A percentile compares a stretch with the other conserved stretches of the same genome.
These are phyloP conservation scores for Phytophthora megakarya DNA, from an alignment of 352 stramenopile species.

Conservation along the genomic window DNA sequence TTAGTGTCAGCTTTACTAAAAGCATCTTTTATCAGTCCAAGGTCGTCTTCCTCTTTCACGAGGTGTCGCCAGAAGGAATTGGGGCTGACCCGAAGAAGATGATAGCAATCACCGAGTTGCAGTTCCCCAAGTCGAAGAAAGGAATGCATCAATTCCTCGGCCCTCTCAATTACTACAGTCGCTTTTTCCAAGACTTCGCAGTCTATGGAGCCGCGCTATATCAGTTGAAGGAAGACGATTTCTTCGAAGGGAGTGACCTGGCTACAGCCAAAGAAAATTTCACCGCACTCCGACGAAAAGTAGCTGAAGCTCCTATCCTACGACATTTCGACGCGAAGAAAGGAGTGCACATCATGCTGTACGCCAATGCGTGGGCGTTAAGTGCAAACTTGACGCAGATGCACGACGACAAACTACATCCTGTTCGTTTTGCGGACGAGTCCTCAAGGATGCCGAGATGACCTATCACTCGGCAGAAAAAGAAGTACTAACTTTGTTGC, in stretches of 20 bases:
- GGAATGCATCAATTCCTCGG: conserved; percentile 29
- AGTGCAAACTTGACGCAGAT: conserved; percentile 19
- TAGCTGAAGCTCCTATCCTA: conserved; percentile 11
- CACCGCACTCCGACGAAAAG: conserved; percentile 13
- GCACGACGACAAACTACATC: conserved; percentile 11
- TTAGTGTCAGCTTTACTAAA: conserved; percentile 35
- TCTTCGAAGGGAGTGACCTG: conserved; percentile 9
- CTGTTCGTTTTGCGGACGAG: conserved; percentile 8
- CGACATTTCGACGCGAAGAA: conserved; percentile 7
- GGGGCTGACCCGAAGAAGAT: conserved; percentile 14
- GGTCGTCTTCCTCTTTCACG: conserved; percentile 25
- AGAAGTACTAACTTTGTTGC: conserved; percentile 18
- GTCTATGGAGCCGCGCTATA: conserved; percentile 14
- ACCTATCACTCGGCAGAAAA: conserved; percentile 24
- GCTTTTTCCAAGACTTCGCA: conserved; percentile 33
- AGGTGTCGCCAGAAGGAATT: conserved; percentile 10
- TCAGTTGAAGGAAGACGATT: conserved; percentile 19
- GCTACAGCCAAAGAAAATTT: conserved; percentile 1
- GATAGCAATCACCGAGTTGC: not conserved
- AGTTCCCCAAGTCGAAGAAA: conserved; percentile 23
- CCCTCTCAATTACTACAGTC: conserved; percentile 33
- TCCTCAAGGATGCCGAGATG: conserved; percentile 13
- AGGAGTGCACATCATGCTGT: conserved; percentile 17
- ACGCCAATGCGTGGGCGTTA: conserved; percentile 29
- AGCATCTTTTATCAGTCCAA: conserved; percentile 18